Conservation (phyloP, 805 yeast genomes). For the Wickerhamiella kurtzmanii region DNA sequence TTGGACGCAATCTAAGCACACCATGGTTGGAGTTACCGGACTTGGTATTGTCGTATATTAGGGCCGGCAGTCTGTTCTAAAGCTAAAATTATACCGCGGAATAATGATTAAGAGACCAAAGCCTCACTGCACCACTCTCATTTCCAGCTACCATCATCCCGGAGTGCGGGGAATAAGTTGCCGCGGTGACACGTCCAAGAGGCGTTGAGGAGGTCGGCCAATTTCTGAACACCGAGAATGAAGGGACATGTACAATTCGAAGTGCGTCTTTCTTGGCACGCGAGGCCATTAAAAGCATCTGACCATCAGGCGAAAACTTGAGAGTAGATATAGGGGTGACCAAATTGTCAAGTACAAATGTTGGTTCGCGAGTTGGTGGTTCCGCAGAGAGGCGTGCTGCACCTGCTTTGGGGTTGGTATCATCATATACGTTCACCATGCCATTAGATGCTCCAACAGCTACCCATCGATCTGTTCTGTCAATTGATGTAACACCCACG, state of each 20-base stretch:
- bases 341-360: conserved; percentile 58
- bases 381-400: conserved; percentile 22
- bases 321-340: conserved; percentile 67
- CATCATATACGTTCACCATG: conserved; percentile 75
- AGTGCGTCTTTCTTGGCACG: conserved; percentile 76
- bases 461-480: conserved; percentile 66
- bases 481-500: conserved; percentile 64
- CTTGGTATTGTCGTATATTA: not conserved
- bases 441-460: conserved; percentile 88
- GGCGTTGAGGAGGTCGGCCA: conserved; percentile 99
- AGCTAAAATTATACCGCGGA: not conserved
- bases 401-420: conserved; percentile 21
- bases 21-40: not conserved
- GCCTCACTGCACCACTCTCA: conserved; percentile 76
- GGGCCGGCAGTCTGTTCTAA: too few relatives aligned
- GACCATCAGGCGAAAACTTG: conserved; percentile 76
- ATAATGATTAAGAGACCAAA: conserved; percentile 82
- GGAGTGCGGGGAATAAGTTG: conserved; percentile 63
- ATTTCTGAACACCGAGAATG: conserved; percentile 73
- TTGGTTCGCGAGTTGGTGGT: conserved; percentile 35
- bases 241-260: conserved; percentile 74
- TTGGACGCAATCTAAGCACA: too few relatives aligned
- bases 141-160: conserved; percentile 84
- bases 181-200: conserved; percentile 79
- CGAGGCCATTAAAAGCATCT: conserved; percentile 71